Evolutionary conservation across 352 stramenopile genomes (phyloP), one percentile per base, ranked within the genome.

Genomic region (Phytopythium chamaehyphon): DNA sequence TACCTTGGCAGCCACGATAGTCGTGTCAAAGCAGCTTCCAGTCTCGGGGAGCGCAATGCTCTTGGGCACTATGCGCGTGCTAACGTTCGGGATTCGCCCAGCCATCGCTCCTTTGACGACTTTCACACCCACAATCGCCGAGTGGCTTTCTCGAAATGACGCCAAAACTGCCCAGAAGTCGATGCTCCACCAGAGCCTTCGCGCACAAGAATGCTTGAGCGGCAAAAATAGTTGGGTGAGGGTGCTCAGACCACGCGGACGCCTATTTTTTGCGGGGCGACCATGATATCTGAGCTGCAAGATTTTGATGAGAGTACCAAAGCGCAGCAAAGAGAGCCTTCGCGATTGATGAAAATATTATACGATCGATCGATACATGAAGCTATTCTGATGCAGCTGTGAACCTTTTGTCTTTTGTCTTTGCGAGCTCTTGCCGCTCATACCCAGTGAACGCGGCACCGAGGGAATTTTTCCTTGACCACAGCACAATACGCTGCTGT

Each of bases 21-120:
- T 98, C 24, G 87, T 92, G 69, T 98, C 95, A 55, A 98, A 98
- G 62, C 93, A 97, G 51, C 92, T 98, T 12, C 93, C 92, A 0
- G 93, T 98, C 69, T 98, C 88, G 7, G 78, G 73, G 22, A 96
- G 54, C 18, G 79, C 45, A 37, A 89, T 72, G 22, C 70, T 78
- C 53, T 89, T 89, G 15, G 83, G 78, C 57, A 91, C 83, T 51
- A 93, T 88, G 36, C 80, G 76, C 43, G 81, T 93, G 69, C 69
- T 90, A 44, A 91, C 80, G 51, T 93, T 93, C 9, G 83, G 80
- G 42, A 93, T 93, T 51, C 80, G 78, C 28, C 69, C 60, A 47
- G 76, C 74, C 67, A 83, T 85, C 9, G 49, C 19, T 59, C 39
- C 22, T 45, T n/a, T 26, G 1, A 18, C 6, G 14, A 26, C 26